Base-by-base conservation (phyloP, 108 stramenopile genomes). In the Nannochloropsis salina region DNA sequence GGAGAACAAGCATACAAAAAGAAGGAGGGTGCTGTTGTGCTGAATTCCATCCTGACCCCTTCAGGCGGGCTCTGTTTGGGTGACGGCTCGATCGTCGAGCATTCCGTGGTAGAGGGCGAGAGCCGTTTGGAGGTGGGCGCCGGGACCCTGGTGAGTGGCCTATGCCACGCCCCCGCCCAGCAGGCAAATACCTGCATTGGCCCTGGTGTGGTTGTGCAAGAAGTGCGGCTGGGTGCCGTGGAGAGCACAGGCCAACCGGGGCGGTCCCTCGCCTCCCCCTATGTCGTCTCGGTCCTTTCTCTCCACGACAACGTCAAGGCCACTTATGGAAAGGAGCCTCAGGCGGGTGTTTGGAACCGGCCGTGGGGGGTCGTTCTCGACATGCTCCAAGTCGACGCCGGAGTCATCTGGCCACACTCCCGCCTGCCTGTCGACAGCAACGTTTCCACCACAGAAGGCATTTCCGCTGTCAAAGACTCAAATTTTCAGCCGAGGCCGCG, bases 291-390 rank as follows among this genome's bases (percentile, higher is more conserved):
- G 43, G 43, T 87, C 74, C 83, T 87, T 79, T 81, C 81, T 11
- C 41, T 80, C 5, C 79, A 44, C 20, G 86, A 87, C 43, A 81
- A 83, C 41, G 83, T 87, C 83, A 87, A 87, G 86, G 83, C 79
- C 9, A 82, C 80, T 51, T 83, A 87, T 81, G 80, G 43, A 42
- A 83, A 80, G 20, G 80, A n/a, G 43, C 31, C 31, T 31, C 31
- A 31, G 31, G 86, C 86, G 12, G 83, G 86, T 51, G 22, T 87
- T 22, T 87, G 86, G 44, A 83, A 74, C 43, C 82, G 79, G 12
- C 44, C 83, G 2, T 87, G 86, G 86, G 61, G 43, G 83, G 74
- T 42, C 83, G 31, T 87, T 83, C 44, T 80, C 80, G 43, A 18
- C 18, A 21, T 86, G 47, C 86, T 41, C 82, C 21, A 82, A 81